phyloP scores from a whole-genome alignment of 2,329 filamentous ascomycete genomes.

The Mollisiaceae sp. region DNA sequence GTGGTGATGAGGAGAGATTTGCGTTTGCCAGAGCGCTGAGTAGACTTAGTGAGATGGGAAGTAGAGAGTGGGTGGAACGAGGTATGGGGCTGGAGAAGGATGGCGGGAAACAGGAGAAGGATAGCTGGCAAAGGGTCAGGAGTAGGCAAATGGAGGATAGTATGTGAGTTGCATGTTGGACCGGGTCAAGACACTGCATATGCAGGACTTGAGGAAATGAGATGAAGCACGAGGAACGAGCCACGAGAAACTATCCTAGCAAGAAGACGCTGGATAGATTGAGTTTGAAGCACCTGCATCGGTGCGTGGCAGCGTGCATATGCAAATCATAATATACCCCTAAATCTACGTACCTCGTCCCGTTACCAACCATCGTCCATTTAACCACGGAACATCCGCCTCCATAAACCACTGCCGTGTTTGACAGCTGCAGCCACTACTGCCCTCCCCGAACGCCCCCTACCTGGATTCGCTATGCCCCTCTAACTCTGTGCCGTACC shows the following conservation, averaged over 20 bases:
- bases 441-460: neutral
- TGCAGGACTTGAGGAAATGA: constrained; percentile 6
- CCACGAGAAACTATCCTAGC: neutral
- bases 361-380: neutral
- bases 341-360: constrained; percentile 1
- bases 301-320: constrained; percentile 10
- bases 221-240: constrained; percentile 3
- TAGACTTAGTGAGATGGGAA: constrained; percentile 89
- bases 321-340: constrained; percentile 16
- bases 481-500: neutral
- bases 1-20: constrained; percentile 94
- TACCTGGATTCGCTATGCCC: neutral
- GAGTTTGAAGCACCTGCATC: constrained; percentile 1
- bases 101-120: constrained; percentile 51
- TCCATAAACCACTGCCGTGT: neutral
- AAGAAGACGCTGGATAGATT: constrained; percentile 3
- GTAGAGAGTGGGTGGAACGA: constrained; percentile 90
- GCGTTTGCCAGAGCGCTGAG: constrained; percentile 91
- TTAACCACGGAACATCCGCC: neutral
- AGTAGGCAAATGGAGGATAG: constrained; percentile 55
- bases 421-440: constrained; percentile 2
- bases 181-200: neutral
- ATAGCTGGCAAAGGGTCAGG: constrained; percentile 53
- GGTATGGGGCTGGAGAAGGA: constrained; percentile 57
- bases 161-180: constrained; percentile 32